Conservation (phyloP, 768 basidiomycete species). For the Chalciporus piperatus region DNA sequence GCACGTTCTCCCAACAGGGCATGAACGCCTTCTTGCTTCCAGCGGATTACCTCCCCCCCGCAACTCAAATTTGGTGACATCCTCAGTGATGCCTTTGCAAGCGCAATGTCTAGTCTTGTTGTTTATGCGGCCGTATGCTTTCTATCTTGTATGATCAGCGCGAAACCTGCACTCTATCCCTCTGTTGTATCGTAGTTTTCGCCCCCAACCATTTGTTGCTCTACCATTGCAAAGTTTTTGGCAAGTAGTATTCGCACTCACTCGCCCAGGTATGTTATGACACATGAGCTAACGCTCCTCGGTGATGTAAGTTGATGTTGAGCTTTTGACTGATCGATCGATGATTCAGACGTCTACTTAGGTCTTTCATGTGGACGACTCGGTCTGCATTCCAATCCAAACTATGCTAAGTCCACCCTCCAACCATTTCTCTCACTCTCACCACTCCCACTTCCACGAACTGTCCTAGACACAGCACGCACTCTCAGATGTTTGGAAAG, state of each 20-base stretch:
- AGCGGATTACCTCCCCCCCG: conserved; percentile 65
- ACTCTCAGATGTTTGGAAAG: conserved; percentile 1
- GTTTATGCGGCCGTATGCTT: conserved; percentile 20
- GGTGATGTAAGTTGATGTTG: neutral
- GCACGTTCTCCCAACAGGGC: conserved; percentile 72
- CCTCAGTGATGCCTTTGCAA: neutral
- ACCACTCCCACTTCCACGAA: neutral
- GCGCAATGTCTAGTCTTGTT: conserved; percentile 15
- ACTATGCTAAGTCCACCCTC: neutral
- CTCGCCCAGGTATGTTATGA: neutral
- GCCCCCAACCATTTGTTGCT: neutral
- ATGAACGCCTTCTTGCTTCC: conserved; percentile 86
- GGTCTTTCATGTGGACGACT: too few species aligned
- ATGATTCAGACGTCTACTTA: too few species aligned
- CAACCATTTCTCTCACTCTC: neutral
- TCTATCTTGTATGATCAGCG: conserved; percentile 21
- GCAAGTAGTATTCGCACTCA: neutral
- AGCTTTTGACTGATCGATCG: neutral
- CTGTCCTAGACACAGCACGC: conserved; percentile 4
- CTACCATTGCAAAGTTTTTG: neutral
- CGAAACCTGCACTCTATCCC: conserved; percentile 17
- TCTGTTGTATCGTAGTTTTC: conserved; percentile 9
- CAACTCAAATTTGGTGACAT: conserved; percentile 72
- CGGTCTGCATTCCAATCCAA: too few species aligned
- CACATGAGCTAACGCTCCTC: neutral